A percentile compares a stretch with the other conserved stretches of the same genome.
Evolutionary conservation across 805 yeast genomes (phyloP).

Genomic region (Teunomyces kruisii): DNA sequence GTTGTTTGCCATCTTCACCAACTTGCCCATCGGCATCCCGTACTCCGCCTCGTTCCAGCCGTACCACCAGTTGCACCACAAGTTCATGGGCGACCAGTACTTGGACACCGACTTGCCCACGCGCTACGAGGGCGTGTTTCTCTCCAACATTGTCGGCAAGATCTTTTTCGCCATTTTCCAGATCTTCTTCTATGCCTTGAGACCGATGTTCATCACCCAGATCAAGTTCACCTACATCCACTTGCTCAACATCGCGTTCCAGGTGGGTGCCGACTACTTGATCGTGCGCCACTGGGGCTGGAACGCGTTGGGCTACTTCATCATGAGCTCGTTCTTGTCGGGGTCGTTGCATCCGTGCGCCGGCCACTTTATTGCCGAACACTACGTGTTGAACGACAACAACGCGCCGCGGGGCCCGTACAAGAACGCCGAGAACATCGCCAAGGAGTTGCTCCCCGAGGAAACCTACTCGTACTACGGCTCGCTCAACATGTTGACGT

Average conservation of each 20-base stretch:
- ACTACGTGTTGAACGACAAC: constrained; percentile 63
- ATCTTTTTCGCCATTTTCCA: constrained; percentile 90
- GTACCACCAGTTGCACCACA: constrained; percentile 89
- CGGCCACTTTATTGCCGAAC: constrained; percentile 96
- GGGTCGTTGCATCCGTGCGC: constrained; percentile 94
- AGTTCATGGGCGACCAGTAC: constrained; percentile 79
- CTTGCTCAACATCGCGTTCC: constrained; percentile 62
- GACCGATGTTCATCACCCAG: constrained; percentile 84
- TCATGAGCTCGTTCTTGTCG: constrained; percentile 79
- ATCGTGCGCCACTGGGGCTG: constrained; percentile 63
- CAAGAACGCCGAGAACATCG: constrained; percentile 21
- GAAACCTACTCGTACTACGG: constrained; percentile 94
- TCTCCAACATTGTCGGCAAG: constrained; percentile 80
- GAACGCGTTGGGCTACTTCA: constrained; percentile 62
- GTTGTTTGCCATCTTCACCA: constrained; percentile 71
- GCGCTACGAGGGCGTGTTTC: constrained; percentile 64
- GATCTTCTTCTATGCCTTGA: constrained; percentile 80
- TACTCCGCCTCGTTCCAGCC: constrained; percentile 88
- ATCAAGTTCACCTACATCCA: constrained; percentile 76
- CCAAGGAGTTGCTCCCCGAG: constrained; percentile 45
- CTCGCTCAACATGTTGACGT: constrained; percentile 67
- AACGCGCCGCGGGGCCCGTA: constrained; percentile 40
- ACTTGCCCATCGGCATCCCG: constrained; percentile 87
- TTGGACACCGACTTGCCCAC: constrained; percentile 92
- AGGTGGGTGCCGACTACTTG: constrained; percentile 55